Conservation (phyloP, 805 yeast genomes). For the Diddensiella caesifluorescens region DNA sequence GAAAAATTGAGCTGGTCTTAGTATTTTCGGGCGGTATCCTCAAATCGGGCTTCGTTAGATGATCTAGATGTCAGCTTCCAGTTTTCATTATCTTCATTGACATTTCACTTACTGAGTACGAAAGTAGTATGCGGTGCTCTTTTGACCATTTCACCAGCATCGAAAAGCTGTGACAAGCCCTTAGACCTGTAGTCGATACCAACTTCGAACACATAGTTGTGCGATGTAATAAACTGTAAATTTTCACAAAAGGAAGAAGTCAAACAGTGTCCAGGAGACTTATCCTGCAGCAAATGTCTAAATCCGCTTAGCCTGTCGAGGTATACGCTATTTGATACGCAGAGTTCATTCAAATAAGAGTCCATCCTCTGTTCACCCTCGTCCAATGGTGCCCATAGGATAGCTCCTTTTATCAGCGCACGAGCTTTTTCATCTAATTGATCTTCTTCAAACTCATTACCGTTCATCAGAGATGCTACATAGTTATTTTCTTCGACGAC, state of each 20-base stretch:
- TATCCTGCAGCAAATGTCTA: conserved; percentile 41
- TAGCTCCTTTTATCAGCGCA: conserved; percentile 27
- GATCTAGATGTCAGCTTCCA: conserved; percentile 32
- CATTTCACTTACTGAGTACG: conserved; percentile 31
- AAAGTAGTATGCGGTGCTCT: conserved; percentile 30
- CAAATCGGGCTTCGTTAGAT: conserved; percentile 40
- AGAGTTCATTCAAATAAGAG: conserved; percentile 19
- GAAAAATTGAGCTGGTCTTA: conserved; percentile 5
- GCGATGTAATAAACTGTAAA: conserved; percentile 33
- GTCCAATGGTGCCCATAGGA: conserved; percentile 44
- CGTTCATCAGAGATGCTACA: conserved; percentile 20
- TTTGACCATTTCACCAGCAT: conserved; percentile 30
- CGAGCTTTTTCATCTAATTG: background rate
- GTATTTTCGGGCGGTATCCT: conserved; percentile 8
- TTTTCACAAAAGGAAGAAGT: conserved; percentile 29
- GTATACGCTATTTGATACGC: background rate
- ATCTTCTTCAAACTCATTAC: background rate
- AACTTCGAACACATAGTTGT: conserved; percentile 36
- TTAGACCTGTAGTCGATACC: conserved; percentile 39
- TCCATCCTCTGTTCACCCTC: conserved; percentile 27
- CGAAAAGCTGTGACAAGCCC: conserved; percentile 40
- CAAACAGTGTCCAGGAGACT: conserved; percentile 36
- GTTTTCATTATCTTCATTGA: no score
- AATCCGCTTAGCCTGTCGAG: conserved; percentile 38
- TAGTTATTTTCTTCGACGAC: conserved; percentile 30